Conservation (phyloP, 1,284 basidiomycete species). For the Agaricales sp. region DNA sequence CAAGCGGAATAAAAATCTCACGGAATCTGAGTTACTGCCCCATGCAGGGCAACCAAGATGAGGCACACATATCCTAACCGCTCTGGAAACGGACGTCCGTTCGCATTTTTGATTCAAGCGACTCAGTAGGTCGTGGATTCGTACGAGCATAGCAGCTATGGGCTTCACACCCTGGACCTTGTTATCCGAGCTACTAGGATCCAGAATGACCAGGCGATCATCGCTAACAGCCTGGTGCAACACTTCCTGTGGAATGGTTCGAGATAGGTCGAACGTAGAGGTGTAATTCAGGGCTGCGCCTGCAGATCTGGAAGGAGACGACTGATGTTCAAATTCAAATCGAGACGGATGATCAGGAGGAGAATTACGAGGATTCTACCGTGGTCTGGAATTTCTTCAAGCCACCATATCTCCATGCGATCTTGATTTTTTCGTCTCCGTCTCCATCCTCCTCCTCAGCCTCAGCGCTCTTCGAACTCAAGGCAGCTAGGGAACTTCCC, state of each 20-base stretch:
- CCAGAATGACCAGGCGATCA: background rate
- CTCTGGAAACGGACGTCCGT: background rate
- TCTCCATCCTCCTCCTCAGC: slow-evolving; percentile 31
- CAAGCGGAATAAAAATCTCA: no score
- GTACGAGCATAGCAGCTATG: slow-evolving; percentile 7
- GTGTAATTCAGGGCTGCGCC: slow-evolving; percentile 44
- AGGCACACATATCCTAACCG: slow-evolving; percentile 19
- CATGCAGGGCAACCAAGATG: slow-evolving; percentile 63
- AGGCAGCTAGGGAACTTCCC: slow-evolving; percentile 12
- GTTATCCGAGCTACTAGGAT: background rate
- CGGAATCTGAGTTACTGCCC: slow-evolving; percentile 51
- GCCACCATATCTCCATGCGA: slow-evolving; percentile 92
- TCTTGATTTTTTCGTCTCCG: slow-evolving; percentile 54
- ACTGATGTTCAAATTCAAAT: slow-evolving; percentile 10
- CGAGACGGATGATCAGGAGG: slow-evolving; percentile 15
- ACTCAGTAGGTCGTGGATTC: background rate
- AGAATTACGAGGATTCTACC: slow-evolving; percentile 45
- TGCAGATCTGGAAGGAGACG: slow-evolving; percentile 26
- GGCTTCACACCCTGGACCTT: background rate
- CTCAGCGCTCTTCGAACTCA: slow-evolving; percentile 23
- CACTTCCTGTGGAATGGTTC: slow-evolving; percentile 38
- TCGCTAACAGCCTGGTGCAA: no score
- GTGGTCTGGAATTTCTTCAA: slow-evolving; percentile 91
- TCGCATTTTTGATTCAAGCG: background rate
- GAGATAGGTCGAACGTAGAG: slow-evolving; percentile 63